Conservation (phyloP, 2,329 filamentous ascomycete genomes). For the Trichophyton simii region DNA sequence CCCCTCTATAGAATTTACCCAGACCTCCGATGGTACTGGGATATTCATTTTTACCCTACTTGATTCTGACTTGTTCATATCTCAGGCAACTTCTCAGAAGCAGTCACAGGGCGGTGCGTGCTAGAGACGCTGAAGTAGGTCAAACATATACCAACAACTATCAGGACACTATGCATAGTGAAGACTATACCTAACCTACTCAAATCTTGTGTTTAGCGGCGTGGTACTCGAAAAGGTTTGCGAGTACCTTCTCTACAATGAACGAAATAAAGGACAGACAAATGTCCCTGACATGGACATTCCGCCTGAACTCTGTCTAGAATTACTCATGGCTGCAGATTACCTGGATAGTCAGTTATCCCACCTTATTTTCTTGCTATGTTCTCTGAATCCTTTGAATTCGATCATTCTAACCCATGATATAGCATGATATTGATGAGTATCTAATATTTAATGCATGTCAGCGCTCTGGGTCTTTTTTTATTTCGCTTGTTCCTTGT, state of each 20-base stretch:
- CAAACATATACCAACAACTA: conserved; percentile 17
- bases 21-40: background rate
- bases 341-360: conserved; percentile 40
- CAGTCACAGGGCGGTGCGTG: conserved; percentile 43
- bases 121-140: conserved; percentile 48
- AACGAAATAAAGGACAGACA: conserved; percentile 47
- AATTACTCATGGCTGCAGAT: conserved; percentile 55
- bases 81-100: conserved; percentile 50
- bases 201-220: conserved; percentile 33
- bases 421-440: background rate
- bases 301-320: conserved; percentile 51
- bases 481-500: background rate
- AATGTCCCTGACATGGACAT: conserved; percentile 57
- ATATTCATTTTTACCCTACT: background rate
- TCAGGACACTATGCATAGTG: no score
- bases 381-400: background rate
- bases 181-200: background rate
- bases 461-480: background rate
- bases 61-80: background rate
- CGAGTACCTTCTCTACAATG: conserved; percentile 58
- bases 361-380: background rate
- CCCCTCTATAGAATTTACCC: background rate
- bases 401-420: background rate
- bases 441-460: background rate
- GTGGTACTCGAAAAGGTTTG: conserved; percentile 55